Evolutionary conservation across 192 early-diverging fungal species (phyloP).

Genomic region (Cetraspora pellucida): DNA sequence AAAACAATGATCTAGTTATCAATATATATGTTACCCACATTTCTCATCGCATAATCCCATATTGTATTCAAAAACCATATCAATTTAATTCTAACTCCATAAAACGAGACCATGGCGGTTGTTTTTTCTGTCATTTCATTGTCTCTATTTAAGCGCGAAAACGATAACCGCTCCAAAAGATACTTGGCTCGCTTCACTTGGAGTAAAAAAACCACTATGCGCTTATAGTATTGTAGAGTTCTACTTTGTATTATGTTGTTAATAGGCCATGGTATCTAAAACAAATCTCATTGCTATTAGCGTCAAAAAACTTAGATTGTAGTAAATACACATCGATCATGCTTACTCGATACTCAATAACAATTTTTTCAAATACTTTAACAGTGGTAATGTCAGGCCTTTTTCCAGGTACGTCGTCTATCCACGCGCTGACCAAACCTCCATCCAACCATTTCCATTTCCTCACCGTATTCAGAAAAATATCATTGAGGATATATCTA

Average conservation of each 20-base stretch:
- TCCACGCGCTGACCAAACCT: conserved; percentile 35
- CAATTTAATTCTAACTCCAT: conserved; percentile 41
- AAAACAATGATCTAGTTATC: neutral
- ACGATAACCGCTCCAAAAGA: conserved; percentile 39
- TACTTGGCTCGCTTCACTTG: conserved; percentile 45
- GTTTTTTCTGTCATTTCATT: no score
- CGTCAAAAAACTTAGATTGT: neutral
- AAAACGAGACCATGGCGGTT: conserved; percentile 36
- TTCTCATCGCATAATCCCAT: conserved; percentile 47
- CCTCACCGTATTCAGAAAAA: conserved; percentile 33
- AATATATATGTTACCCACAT: conserved; percentile 27
- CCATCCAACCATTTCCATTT: conserved; percentile 23
- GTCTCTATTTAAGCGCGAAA: conserved; percentile 31
- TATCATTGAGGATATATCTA: conserved; percentile 37
- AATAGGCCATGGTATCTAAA: conserved; percentile 44
- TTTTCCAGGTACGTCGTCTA: conserved; percentile 25
- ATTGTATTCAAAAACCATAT: conserved; percentile 49
- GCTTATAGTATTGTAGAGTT: conserved; percentile 35
- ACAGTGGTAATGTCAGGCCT: conserved; percentile 30
- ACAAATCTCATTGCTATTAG: neutral
- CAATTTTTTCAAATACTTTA: conserved; percentile 35
- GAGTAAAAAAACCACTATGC: conserved; percentile 37
- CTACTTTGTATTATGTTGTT: conserved; percentile 39
- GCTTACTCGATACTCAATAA: conserved; percentile 31
- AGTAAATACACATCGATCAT: neutral